Evolutionary conservation across 768 basidiomycete genomes (phyloP).

Genomic region (Termitomyces sp.): DNA sequence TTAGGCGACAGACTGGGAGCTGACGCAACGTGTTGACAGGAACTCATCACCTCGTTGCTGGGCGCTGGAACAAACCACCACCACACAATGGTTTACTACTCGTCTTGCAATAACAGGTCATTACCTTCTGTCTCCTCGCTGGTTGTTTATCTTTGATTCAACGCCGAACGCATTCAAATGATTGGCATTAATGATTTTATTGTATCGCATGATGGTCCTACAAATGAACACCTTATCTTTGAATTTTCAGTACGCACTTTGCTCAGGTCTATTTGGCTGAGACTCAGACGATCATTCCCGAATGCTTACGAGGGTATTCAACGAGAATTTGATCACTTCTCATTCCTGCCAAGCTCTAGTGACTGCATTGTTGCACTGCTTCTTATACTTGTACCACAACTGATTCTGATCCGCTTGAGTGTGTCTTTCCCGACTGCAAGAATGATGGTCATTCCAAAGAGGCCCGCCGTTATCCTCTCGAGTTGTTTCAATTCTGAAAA

Average conservation of each 20-base stretch:
- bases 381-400: neutral
- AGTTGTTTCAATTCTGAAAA: neutral
- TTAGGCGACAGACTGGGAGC: conserved; percentile 12
- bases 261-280: neutral
- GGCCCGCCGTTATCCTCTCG: neutral
- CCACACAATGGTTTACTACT: neutral
- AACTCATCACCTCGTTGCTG: neutral
- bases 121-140: neutral
- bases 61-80: no score
- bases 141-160: neutral
- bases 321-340: neutral
- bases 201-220: neutral
- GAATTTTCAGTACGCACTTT: neutral
- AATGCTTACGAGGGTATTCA: neutral
- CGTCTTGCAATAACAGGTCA: neutral
- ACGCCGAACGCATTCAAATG: neutral
- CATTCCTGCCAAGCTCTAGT: neutral
- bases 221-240: no score
- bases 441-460: neutral
- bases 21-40: conserved; percentile 12
- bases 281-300: neutral
- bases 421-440: neutral
- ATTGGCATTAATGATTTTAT: neutral
- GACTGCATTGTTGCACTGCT: conserved; percentile 1
- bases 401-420: neutral